phyloP scores from a whole-genome alignment of 179 eudicot genomes.

The Camellia oleifera region DNA sequence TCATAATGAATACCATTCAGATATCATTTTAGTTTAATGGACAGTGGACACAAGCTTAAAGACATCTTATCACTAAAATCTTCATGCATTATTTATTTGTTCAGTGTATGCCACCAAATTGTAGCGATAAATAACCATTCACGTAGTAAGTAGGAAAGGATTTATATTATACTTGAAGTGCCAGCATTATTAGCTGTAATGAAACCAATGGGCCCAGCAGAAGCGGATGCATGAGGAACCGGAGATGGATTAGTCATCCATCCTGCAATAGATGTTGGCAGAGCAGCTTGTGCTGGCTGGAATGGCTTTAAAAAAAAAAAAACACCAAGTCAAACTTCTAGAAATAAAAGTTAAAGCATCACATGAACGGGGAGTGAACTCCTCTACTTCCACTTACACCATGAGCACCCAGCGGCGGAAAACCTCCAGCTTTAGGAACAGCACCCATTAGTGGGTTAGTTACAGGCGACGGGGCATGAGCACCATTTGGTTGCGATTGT shows the following conservation, averaged over 20 bases:
- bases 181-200: constrained; percentile 58
- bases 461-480: constrained; percentile 75
- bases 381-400: constrained; percentile 46
- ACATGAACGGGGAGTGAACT: background rate
- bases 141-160: background rate
- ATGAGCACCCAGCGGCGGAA: constrained; percentile 69
- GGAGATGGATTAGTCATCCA: constrained; percentile 75
- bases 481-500: constrained; percentile 65
- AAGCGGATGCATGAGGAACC: constrained; percentile 60
- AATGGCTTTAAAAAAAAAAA: constrained; percentile 47
- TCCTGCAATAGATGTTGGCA: constrained; percentile 56
- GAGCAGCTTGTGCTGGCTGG: constrained; percentile 57
- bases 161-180: constrained; percentile 15
- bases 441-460: constrained; percentile 60
- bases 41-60: constrained; percentile 4
- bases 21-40: background rate
- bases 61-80: background rate
- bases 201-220: constrained; percentile 72
- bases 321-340: constrained; percentile 18
- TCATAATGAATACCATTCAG: background rate
- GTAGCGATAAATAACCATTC: background rate
- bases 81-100: background rate
- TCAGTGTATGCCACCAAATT: constrained; percentile 5
- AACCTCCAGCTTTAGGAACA: constrained; percentile 61
- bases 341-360: background rate